Base-by-base conservation (phyloP, 1,284 basidiomycete genomes). In the Cryptococcus maquisensis region DNA sequence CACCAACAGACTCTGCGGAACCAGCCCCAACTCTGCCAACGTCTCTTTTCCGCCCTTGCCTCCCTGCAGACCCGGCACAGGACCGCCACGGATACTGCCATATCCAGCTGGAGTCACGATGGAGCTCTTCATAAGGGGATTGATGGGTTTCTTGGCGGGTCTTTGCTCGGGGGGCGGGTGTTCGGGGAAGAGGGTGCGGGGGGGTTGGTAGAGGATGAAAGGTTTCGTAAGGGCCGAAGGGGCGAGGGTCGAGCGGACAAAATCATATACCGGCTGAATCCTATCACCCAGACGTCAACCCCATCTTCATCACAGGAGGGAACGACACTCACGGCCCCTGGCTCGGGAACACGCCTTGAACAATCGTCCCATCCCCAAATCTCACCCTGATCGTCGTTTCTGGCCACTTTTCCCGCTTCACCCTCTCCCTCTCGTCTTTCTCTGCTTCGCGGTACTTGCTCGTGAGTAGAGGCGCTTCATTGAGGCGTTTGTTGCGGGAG, bases 181-280 rank as follows among this genome's bases (percentile, higher is more conserved):
- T 62, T 77, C 75, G 39, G 73, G 73, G 55, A 68, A 77, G n/a
- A 57, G 57, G 5, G 57, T 64, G 43, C 64, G 58, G 1, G 75
- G 75, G 8, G 75, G 74, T 68, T 75, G 72, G 59, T 71, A 77
- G 7, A 77, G 66, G n/a, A 67, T 67, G 59, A 77, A 77, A 8
- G 62, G 52, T 51, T 71, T 68, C 12, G 44, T 18, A 1, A 55
- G 49, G 4, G 59, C 65, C n/a, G 54, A 47, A 10, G 65, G 57
- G 18, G 54, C 38, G 9, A 77, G 59, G 4, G 69, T 60, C 2
- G 65, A 61, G 38, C 75, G 61, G 4, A 77, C 72, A 49, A 77
- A 77, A 3, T 64, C 67, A 54, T 77, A 77, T 1, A 77, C 72
- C 0, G 72, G 69, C 54, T 74, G 73, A 37, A 77, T 75, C 9